Evolutionary conservation across 2,329 filamentous ascomycete species (phyloP), one percentile per base, ranked within the genome.

Genomic region (Xylariaceae sp.): DNA sequence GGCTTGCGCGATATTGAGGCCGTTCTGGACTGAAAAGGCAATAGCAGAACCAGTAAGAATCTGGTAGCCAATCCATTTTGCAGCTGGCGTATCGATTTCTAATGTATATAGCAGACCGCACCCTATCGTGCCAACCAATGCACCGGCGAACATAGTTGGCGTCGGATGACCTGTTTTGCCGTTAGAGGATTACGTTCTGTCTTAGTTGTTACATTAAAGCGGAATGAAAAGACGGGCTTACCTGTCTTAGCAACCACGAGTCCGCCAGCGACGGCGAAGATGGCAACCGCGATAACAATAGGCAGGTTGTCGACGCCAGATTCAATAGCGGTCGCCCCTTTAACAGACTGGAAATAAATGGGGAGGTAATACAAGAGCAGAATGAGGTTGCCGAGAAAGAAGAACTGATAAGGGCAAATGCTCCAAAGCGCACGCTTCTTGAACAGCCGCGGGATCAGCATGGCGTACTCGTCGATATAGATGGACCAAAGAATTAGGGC

Each of bases 231-330:
- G n/a, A 14, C 29, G 29, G 11, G 29, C 29, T 11, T 33, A 33
- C 29, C 29, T 33, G 29, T 37, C 34, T 16, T 37, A 16, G 16
- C 7, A 19, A 37, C 34, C 3, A 37, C 14, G 16, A 37, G 16
- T 7, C n/a, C n/a, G 9, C 40, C 49, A 6, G 45, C 6, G 3
- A 16, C 49, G 1, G 39, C 49, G 3, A 40, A n/a, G 2, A 73
- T 75, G n/a, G n/a, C n/a, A n/a, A n/a, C n/a, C 74, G 63, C 6
- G 65, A 66, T 1, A 79, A 79, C 66, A 60, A 72, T 56, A 5
- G 77, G 72, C 1, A 78, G 61, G 52, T 73, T 75, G 26, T 68
- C 60, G 17, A 76, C 69, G 2, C 74, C 74, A 6, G 65, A 67
- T 11, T 68, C 61, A 33, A 71, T 68, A 1, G 74, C 66, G 3